A percentile compares a stretch with the other conserved stretches of the same genome.
Evolutionary conservation across 1,139 yeast genomes (phyloP).

Genomic region (Scheffersomyces titani): DNA sequence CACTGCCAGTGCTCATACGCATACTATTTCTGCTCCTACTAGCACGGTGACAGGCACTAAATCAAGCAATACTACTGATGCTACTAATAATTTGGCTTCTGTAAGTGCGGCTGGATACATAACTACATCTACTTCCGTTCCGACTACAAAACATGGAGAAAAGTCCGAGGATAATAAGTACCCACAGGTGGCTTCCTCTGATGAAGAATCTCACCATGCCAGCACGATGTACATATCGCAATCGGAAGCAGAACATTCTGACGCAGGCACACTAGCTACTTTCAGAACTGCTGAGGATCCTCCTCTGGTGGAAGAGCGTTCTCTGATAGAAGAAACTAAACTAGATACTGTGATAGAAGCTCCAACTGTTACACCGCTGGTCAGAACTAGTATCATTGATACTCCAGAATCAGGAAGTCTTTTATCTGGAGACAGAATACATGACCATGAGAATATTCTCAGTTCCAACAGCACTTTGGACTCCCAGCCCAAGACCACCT

Average conservation of each 20-base stretch:
- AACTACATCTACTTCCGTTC: background rate
- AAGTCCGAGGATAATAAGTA: background rate
- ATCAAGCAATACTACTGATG: background rate
- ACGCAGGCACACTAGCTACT: background rate
- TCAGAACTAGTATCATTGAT: background rate
- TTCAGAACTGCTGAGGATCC: background rate
- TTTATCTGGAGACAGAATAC: background rate
- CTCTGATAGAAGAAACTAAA: background rate
- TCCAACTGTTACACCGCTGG: background rate
- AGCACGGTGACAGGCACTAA: background rate
- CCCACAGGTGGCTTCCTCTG: background rate
- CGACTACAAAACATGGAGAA: background rate
- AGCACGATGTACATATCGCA: background rate
- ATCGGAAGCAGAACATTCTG: background rate
- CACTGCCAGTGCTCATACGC: background rate
- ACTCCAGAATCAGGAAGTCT: background rate
- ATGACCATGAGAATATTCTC: background rate
- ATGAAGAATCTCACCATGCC: background rate
- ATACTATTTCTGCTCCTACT: background rate
- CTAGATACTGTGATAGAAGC: background rate
- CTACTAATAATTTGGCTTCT: background rate
- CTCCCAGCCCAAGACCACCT: conserved; percentile 18
- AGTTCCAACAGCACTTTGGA: background rate
- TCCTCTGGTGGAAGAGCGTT: background rate
- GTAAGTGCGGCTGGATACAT: background rate